These are phyloP conservation scores for Phialophora expanda DNA, from an alignment of 2,329 filamentous ascomycete species.

Conservation along the genomic window DNA sequence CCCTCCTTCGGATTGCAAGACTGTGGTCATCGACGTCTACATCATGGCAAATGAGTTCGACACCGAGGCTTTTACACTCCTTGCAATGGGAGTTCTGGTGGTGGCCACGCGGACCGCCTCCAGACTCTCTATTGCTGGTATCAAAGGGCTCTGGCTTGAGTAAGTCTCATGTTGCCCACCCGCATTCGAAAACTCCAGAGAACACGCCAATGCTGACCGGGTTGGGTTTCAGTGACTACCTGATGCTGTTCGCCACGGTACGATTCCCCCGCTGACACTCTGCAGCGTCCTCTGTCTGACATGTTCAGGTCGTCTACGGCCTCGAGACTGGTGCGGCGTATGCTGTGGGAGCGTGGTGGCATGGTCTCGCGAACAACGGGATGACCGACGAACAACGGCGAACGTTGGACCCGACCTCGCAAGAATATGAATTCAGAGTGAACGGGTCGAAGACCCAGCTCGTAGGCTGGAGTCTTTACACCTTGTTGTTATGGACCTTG, in stretches of 20 bases:
- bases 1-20: not conserved
- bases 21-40: not conserved
- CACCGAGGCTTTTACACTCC: not conserved
- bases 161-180: conserved; percentile 3
- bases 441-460: conserved; percentile 61
- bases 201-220: not conserved
- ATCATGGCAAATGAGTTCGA: not conserved
- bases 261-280: not conserved
- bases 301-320: conserved; percentile 55
- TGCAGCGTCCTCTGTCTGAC: not conserved
- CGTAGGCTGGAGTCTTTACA: conserved; percentile 61
- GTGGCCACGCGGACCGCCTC: conserved; percentile 59
- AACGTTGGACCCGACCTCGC: conserved; percentile 50
- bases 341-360: conserved; percentile 55
- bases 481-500: conserved; percentile 58
- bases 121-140: conserved; percentile 49
- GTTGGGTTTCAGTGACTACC: not conserved
- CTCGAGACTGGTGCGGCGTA: conserved; percentile 58
- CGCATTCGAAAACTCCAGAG: not conserved
- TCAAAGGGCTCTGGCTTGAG: conserved; percentile 50
- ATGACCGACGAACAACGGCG: conserved; percentile 60
- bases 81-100: conserved; percentile 54
- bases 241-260: conserved; percentile 6
- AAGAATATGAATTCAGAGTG: conserved; percentile 57
- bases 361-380: conserved; percentile 62